Percentiles rank a stretch among this genome's conserved stretches.
Conservation (phyloP, 2,329 filamentous ascomycete species). For the Aureobasidium subglaciale region DNA sequence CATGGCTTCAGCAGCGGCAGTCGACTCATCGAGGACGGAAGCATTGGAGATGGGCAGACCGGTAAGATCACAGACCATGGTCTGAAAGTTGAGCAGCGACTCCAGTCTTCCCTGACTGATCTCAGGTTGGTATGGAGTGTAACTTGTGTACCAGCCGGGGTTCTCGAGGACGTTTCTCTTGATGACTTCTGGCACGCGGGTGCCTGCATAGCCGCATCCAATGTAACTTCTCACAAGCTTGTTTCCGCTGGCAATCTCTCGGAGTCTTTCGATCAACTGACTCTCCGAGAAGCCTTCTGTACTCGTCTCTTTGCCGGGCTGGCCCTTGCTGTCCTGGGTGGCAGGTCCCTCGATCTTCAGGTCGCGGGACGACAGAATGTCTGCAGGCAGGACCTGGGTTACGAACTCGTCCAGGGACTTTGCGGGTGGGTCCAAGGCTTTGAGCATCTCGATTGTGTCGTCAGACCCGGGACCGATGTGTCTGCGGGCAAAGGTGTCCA, state of each 20-base stretch:
- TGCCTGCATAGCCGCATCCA: slow-evolving; percentile 80
- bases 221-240: slow-evolving; percentile 63
- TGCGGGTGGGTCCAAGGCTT: slow-evolving; percentile 66
- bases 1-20: slow-evolving; percentile 92
- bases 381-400: slow-evolving; percentile 70
- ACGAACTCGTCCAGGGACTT: slow-evolving; percentile 75
- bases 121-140: slow-evolving; percentile 94
- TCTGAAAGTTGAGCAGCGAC: slow-evolving; percentile 93
- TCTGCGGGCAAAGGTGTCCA: slow-evolving; percentile 66
- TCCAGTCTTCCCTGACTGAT: slow-evolving; percentile 93
- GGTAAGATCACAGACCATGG: slow-evolving; percentile 81
- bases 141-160: slow-evolving; percentile 95
- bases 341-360: slow-evolving; percentile 50
- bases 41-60: slow-evolving; percentile 84
- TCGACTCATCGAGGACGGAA: slow-evolving; percentile 83
- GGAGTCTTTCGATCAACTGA: slow-evolving; percentile 48
- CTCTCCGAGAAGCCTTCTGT: slow-evolving; percentile 51
- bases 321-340: slow-evolving; percentile 34
- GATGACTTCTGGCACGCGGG: slow-evolving; percentile 81
- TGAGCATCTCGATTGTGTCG: slow-evolving; percentile 71
- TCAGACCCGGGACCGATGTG: slow-evolving; percentile 78
- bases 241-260: slow-evolving; percentile 54
- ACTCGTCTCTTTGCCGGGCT: slow-evolving; percentile 25
- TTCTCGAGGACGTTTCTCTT: slow-evolving; percentile 88
- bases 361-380: slow-evolving; percentile 63